A percentile compares a stretch with the other conserved stretches of the same genome.
These are phyloP conservation scores for Calcarisporium arbuscula DNA, from an alignment of 2,329 filamentous ascomycete species.

Conservation along the genomic window DNA sequence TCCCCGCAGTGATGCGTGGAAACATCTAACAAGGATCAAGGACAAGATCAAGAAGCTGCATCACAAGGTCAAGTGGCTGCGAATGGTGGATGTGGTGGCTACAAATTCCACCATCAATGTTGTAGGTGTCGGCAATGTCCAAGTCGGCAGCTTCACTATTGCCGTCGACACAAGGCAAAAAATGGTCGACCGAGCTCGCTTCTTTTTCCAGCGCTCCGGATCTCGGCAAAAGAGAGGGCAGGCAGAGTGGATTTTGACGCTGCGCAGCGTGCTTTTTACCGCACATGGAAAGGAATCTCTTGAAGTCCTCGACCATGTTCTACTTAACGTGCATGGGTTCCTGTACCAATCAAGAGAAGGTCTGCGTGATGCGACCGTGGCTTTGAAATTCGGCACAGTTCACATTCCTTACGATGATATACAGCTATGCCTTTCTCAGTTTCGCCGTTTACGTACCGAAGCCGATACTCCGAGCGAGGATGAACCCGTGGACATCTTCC, in stretches of 20 bases:
- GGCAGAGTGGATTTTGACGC: constrained; percentile 87
- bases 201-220: constrained; percentile 72
- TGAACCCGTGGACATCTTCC: constrained; percentile 54
- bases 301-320: constrained; percentile 81
- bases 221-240: constrained; percentile 55
- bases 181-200: constrained; percentile 82
- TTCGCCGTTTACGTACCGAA: constrained; percentile 38
- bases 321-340: constrained; percentile 86
- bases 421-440: constrained; percentile 52
- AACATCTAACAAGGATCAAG: constrained; percentile 69
- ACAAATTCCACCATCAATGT: constrained; percentile 72
- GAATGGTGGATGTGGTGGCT: constrained; percentile 82
- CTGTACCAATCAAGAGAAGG: constrained; percentile 81
- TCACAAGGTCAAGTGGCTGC: constrained; percentile 79
- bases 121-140: constrained; percentile 74
- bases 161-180: constrained; percentile 88
- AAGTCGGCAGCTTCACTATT: constrained; percentile 77
- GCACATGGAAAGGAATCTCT: constrained; percentile 77
- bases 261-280: constrained; percentile 83
- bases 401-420: constrained; percentile 90
- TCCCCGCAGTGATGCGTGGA: constrained; percentile 69
- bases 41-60: constrained; percentile 83
- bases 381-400: constrained; percentile 83
- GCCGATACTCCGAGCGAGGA: constrained; percentile 26
- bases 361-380: constrained; percentile 81